These are phyloP conservation scores for Zanthoxylum bungeanum DNA, from an alignment of 345 rosid species.

Conservation along the genomic window DNA sequence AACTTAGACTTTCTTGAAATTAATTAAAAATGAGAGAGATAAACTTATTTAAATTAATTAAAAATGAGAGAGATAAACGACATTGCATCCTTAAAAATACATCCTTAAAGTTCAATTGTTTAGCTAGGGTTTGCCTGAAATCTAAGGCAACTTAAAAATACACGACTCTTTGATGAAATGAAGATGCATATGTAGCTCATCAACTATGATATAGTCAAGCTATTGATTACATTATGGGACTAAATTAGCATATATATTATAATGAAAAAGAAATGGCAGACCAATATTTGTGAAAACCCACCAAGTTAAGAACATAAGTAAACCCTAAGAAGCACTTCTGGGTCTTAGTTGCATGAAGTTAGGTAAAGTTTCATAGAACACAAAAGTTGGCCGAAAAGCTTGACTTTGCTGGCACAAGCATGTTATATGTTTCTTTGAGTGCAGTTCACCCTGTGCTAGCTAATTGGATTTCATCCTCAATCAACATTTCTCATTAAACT, in stretches of 20 bases:
- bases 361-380: conserved; percentile 21
- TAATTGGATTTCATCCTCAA: neutral
- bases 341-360: conserved; percentile 33
- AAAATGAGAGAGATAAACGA: no score
- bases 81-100: no score
- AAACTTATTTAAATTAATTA: no score
- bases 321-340: conserved; percentile 2
- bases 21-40: no score
- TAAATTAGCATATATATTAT: neutral
- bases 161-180: conserved; percentile 41
- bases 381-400: conserved; percentile 71
- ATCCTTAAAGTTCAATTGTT: conserved; percentile 42
- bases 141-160: conserved; percentile 31
- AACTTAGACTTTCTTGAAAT: no score
- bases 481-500: neutral
- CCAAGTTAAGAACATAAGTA: conserved; percentile 16
- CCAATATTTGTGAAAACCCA: conserved; percentile 26
- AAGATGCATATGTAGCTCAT: conserved; percentile 32
- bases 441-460: conserved; percentile 62
- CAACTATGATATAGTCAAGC: conserved; percentile 12
- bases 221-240: conserved; percentile 29
- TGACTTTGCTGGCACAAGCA: conserved; percentile 73
- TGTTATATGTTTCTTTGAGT: conserved; percentile 71
- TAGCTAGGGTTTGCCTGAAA: conserved; percentile 32
- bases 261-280: conserved; percentile 22